These are phyloP conservation scores for Botrytis squamosa DNA, from an alignment of 2,329 filamentous ascomycete species.

Conservation along the genomic window DNA sequence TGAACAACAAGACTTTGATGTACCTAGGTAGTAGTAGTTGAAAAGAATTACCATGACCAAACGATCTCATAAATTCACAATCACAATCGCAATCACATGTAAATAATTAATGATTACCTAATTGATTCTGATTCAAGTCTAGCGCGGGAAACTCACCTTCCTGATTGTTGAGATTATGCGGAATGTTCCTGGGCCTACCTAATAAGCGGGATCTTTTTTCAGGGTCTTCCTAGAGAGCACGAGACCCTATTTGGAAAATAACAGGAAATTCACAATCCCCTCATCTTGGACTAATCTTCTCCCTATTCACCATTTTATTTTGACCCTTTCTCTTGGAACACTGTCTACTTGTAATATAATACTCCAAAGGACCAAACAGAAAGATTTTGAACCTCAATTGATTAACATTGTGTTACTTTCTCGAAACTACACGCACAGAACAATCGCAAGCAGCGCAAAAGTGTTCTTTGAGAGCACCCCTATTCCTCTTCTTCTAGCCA, in stretches of 20 bases:
- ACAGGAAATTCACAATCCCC: slow-evolving; percentile 7
- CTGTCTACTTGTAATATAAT: background rate
- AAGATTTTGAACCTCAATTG: background rate
- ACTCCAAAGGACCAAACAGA: background rate
- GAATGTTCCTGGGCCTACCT: slow-evolving; percentile 9
- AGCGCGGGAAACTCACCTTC: background rate
- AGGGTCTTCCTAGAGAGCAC: slow-evolving; percentile 8
- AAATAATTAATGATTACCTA: slow-evolving; percentile 9
- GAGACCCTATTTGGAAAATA: slow-evolving; percentile 5
- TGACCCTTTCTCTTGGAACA: background rate
- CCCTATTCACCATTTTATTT: background rate
- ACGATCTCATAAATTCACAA: background rate
- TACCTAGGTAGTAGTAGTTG: too few species aligned
- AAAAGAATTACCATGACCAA: background rate
- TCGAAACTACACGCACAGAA: background rate
- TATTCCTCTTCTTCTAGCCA: background rate
- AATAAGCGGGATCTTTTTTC: background rate
- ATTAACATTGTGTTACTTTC: background rate
- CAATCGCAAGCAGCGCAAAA: background rate
- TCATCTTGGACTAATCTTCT: background rate
- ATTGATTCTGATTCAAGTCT: background rate
- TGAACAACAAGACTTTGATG: background rate
- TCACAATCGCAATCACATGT: slow-evolving; percentile 4
- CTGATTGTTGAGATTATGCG: slow-evolving; percentile 14
- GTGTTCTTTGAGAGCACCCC: background rate